Conservation (phyloP, 2,329 filamentous ascomycete genomes). For the Calycina herbarum region DNA sequence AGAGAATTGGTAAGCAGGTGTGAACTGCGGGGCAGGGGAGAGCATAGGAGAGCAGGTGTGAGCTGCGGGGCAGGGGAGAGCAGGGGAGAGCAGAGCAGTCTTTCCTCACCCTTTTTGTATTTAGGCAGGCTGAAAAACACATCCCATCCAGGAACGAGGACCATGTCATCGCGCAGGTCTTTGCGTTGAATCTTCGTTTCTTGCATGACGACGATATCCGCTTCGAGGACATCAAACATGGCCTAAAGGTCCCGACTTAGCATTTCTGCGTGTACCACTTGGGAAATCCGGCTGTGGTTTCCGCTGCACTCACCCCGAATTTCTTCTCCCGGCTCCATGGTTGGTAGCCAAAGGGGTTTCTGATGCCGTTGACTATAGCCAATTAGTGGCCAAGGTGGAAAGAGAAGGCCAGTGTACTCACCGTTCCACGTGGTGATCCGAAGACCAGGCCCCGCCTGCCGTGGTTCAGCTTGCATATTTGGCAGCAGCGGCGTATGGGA, state of each 20-base stretch:
- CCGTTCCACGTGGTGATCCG: conserved; percentile 88
- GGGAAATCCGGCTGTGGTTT: too few species aligned
- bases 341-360: conserved; percentile 81
- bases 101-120: conserved; percentile 76
- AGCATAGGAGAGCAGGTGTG: too few species aligned
- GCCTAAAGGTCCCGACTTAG: conserved; percentile 47
- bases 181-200: conserved; percentile 96
- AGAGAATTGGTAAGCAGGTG: conserved; percentile 9
- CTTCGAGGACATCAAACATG: conserved; percentile 92
- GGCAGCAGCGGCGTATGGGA: too few species aligned
- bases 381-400: conserved; percentile 17
- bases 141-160: conserved; percentile 91
- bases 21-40: too few species aligned
- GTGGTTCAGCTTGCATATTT: not conserved
- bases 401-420: conserved; percentile 40
- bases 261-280: not conserved
- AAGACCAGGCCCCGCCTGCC: conserved; percentile 39
- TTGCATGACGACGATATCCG: conserved; percentile 93
- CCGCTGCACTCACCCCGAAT: conserved; percentile 57
- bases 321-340: conserved; percentile 74
- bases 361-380: conserved; percentile 66
- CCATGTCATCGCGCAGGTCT: conserved; percentile 92
- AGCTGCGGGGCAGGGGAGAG: too few species aligned
- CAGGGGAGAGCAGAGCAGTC: too few species aligned
- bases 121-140: conserved; percentile 92